Conservation (phyloP, 306 rosid genomes). For the Elaeagnus macrophylla region DNA sequence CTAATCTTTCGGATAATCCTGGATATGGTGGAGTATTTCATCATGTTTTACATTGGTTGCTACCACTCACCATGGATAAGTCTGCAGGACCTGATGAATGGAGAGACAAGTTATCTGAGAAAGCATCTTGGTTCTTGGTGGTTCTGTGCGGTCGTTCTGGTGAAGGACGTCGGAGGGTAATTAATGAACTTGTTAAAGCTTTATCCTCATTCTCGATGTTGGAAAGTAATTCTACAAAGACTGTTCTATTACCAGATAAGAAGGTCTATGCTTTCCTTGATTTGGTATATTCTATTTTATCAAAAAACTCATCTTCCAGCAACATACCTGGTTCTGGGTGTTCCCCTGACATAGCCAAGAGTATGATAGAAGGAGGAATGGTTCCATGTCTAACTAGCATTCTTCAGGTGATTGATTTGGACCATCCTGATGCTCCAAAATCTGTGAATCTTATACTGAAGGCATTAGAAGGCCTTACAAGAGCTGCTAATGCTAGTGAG, state of each 20-base stretch:
- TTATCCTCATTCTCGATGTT: constrained; percentile 48
- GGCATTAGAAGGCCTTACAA: constrained; percentile 79
- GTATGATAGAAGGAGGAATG: constrained; percentile 95
- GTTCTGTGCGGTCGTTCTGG: constrained; percentile 91
- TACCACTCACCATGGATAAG: constrained; percentile 72
- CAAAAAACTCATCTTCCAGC: constrained; percentile 82
- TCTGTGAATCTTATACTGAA: constrained; percentile 79
- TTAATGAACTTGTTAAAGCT: constrained; percentile 75
- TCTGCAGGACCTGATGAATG: constrained; percentile 96
- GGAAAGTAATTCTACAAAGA: constrained; percentile 56
- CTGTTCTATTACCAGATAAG: constrained; percentile 67
- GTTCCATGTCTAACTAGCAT: constrained; percentile 76
- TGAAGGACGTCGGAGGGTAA: constrained; percentile 92
- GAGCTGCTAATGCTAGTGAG: constrained; percentile 95
- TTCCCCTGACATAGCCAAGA: constrained; percentile 93
- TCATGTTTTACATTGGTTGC: constrained; percentile 66
- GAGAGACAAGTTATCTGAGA: constrained; percentile 91
- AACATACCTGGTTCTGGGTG: constrained; percentile 89
- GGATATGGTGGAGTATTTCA: constrained; percentile 66
- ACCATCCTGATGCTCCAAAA: constrained; percentile 96
- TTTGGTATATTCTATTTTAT: constrained; percentile 76
- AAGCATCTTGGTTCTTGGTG: constrained; percentile 86
- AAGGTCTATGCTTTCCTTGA: constrained; percentile 75
- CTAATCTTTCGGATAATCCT: constrained; percentile 54
- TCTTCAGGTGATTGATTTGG: constrained; percentile 88